A percentile compares a stretch with the other conserved stretches of the same genome.
phyloP scores from a whole-genome alignment of 1,284 basidiomycete species.

The Irpex lacteus region DNA sequence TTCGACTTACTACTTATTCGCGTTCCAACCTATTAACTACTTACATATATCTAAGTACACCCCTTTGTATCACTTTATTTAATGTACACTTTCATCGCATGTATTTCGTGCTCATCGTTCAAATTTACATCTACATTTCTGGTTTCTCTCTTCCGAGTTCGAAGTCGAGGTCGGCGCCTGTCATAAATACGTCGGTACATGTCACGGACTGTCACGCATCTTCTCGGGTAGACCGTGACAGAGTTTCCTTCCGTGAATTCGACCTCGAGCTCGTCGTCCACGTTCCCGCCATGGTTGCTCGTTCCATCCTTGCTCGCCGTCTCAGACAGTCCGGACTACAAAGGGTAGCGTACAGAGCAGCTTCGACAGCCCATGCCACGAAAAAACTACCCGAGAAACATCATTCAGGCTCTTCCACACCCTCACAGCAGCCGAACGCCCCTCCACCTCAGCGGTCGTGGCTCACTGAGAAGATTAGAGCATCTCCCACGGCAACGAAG shows the following conservation, averaged over 20 bases:
- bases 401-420: neutral
- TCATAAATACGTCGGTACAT: too few species aligned
- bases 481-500: constrained; percentile 47
- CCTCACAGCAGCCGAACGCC: neutral
- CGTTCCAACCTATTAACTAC: neutral
- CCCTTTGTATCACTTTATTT: too few species aligned
- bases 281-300: constrained; percentile 15
- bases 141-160: too few species aligned
- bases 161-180: too few species aligned
- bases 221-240: neutral
- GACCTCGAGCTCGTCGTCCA: neutral
- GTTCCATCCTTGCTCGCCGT: constrained; percentile 17
- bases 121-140: too few species aligned
- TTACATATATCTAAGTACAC: too few species aligned
- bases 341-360: neutral
- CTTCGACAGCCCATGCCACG: neutral
- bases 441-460: constrained; percentile 34
- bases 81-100: neutral
- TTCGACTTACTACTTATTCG: neutral
- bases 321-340: constrained; percentile 9
- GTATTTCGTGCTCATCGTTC: neutral
- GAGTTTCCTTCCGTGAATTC: neutral
- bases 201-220: too few species aligned
- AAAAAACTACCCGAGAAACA: constrained; percentile 5
- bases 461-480: constrained; percentile 56